Base-by-base conservation (phyloP, 2,329 filamentous ascomycete genomes). In the Stromatinia cepivora region DNA sequence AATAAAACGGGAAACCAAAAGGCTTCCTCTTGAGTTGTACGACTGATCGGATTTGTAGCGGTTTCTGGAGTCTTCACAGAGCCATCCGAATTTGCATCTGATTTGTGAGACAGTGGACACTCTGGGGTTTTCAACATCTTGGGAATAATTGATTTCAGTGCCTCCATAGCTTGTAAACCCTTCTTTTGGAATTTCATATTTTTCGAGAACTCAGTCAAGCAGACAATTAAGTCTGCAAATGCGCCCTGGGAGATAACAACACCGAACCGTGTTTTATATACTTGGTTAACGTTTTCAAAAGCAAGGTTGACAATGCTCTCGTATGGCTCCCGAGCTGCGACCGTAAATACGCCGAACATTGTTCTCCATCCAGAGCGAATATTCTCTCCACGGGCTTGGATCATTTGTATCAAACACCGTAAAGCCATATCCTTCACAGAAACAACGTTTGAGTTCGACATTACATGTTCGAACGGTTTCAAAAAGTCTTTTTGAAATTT, bases 401-500 rank as follows among this genome's bases (percentile, higher is more conserved):
- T 97, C 96, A 99, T 99, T 80, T 99, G 96, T 69, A 97, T 96
- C 71, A 99, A 83, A 78, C 96, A 99, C 56, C 94, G 89, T 34
- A 99, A 83, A 58, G 97, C 93, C 91, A 99, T 94, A 76, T 99
- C 95, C 80, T 99, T 99, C 75, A 99, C 95, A 0, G 92, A 89
- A 25, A 97, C 89, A 72, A 95, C 93, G 72, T 85, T 92, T 54
- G 93, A 95, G 79, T 99, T 98, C 70, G 92, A 90, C 82, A 99
- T 92, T 75, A 99, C 93, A 79, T 98, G 93, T 81, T 99, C 94
- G 76, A 99, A 99, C 0, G 96, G 95, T 80, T 97, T 98, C 67
- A 99, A 82, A 79, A 99, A 99, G 79, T 99, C 94, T 79, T 99
- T 99, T 77, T 99, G 95, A 78, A 99, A 99, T 80, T 98, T 98